Base-by-base conservation (phyloP, 257 asterid genomes). In the Paulownia fortunei region DNA sequence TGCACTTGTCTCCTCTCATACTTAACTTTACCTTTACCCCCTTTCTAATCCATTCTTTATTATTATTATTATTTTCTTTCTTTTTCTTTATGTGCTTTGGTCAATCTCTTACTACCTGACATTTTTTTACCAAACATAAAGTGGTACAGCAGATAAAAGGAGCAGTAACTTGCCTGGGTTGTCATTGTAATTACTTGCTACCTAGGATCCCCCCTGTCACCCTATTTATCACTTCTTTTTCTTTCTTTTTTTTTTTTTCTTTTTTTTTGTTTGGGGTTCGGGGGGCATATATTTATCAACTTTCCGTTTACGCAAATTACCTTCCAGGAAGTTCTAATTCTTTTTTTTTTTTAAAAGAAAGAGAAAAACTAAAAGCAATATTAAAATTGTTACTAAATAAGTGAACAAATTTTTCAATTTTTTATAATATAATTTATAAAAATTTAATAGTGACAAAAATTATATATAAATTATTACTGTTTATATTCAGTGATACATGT, bases 61-160 rank as follows among this genome's bases (percentile, higher is more conserved):
- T 30, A 6, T 18, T 9, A 37, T 37, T 44, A 30, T 18, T 19
- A 27, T 44, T 55, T 0, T 46, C 32, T 27, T 32, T 73, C 3
- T 7, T 10, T 61, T 27, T 3, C 16, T 58, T 61, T 65, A 72
- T 58, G 66, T 86, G 80, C 39, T 34, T 76, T 74, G 86, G 88
- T 84, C 86, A 82, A 86, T 84, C 69, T 61, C 73, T 80, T 81
- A 66, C 75, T 73, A 55, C 65, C 81, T 84, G 79, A 84, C 85
- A 85, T 81, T 80, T 55, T 84, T 87, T 89, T 93, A 89, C 91
- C 86, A 82, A 79, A 44, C 63, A 76, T 52, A 74, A 74, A 74
- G 84, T 69, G 58, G 81, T 63, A 61, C 77, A 68, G 58, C 19
- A 56, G 23, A 18, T 41, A 49, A 81, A 72, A 77, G 32, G 23